Conservation (phyloP, 179 eudicot genomes). For the Carnegiea gigantea region DNA sequence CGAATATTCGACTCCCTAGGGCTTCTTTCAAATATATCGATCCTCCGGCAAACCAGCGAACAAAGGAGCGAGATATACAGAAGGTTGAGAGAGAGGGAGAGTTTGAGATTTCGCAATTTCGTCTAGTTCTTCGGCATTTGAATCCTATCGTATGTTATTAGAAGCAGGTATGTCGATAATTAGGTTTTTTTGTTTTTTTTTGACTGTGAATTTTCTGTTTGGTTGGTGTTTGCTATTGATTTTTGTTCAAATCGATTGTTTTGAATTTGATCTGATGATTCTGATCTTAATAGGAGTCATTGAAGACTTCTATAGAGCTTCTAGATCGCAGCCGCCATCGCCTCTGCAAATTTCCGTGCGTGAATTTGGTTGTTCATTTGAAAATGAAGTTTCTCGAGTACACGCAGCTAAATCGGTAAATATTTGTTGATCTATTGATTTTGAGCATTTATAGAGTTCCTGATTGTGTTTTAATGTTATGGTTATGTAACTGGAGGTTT, state of each 20-base stretch:
- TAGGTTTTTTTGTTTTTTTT: background rate
- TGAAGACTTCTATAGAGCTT: slow-evolving; percentile 13
- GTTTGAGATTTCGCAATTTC: background rate
- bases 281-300: slow-evolving; percentile 15
- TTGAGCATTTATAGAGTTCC: background rate
- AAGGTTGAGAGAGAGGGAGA: background rate
- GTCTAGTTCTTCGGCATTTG: background rate
- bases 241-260: background rate
- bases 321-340: slow-evolving; percentile 18
- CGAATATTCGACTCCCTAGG: slow-evolving; percentile 22
- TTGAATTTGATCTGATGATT: background rate
- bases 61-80: background rate
- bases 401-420: slow-evolving; percentile 84
- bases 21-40: background rate
- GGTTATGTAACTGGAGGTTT: background rate
- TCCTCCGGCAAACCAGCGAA: background rate
- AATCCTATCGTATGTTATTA: slow-evolving; percentile 22
- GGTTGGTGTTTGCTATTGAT: background rate
- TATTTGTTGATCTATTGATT: background rate
- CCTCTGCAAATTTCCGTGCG: background rate
- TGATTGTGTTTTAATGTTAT: background rate
- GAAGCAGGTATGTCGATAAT: slow-evolving; percentile 15
- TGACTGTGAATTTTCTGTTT: background rate
- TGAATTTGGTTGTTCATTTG: background rate
- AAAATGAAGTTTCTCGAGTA: slow-evolving; percentile 94